These are phyloP conservation scores for Nitzschia palea DNA, from an alignment of 108 stramenopile species.

Conservation along the genomic window DNA sequence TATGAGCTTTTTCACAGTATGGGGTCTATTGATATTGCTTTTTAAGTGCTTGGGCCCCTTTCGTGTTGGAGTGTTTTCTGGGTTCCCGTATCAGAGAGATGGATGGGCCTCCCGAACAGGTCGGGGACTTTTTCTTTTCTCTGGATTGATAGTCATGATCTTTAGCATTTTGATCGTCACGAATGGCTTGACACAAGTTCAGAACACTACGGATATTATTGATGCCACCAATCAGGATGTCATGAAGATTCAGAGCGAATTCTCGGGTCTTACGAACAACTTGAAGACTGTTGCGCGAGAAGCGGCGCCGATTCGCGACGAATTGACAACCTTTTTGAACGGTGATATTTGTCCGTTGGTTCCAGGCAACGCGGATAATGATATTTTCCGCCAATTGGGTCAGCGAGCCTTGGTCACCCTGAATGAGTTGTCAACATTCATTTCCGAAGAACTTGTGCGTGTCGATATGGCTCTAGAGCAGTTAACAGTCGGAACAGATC, in stretches of 20 bases:
- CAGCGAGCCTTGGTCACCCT: slow-evolving; percentile 18
- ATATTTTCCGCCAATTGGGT: slow-evolving; percentile 2
- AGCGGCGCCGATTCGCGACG: slow-evolving; percentile 28
- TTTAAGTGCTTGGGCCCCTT: slow-evolving; percentile 46
- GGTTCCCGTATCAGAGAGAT: slow-evolving; percentile 29
- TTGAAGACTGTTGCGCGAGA: slow-evolving; percentile 17
- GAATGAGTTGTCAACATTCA: slow-evolving; percentile 26
- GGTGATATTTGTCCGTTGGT: slow-evolving; percentile 32
- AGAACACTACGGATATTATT: slow-evolving; percentile 25
- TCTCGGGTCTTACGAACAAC: slow-evolving; percentile 10
- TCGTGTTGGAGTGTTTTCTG: slow-evolving; percentile 40
- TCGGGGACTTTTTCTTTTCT: slow-evolving; percentile 9
- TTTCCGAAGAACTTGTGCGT: slow-evolving; percentile 13
- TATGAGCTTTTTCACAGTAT: slow-evolving; percentile 27
- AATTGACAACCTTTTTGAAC: slow-evolving; percentile 29
- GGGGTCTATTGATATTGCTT: slow-evolving; percentile 28
- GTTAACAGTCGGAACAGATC: slow-evolving; percentile 1
- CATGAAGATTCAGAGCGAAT: slow-evolving; percentile 15
- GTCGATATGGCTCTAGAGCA: slow-evolving; percentile 7
- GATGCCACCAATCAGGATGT: slow-evolving; percentile 31
- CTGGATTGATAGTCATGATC: slow-evolving; percentile 23
- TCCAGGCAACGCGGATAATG: slow-evolving; percentile 9
- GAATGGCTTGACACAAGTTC: slow-evolving; percentile 26
- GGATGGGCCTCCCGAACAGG: neutral
- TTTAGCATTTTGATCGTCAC: slow-evolving; percentile 34